Evolutionary conservation across 257 asterid genomes (phyloP).

Genomic region (Asclepias syriaca): DNA sequence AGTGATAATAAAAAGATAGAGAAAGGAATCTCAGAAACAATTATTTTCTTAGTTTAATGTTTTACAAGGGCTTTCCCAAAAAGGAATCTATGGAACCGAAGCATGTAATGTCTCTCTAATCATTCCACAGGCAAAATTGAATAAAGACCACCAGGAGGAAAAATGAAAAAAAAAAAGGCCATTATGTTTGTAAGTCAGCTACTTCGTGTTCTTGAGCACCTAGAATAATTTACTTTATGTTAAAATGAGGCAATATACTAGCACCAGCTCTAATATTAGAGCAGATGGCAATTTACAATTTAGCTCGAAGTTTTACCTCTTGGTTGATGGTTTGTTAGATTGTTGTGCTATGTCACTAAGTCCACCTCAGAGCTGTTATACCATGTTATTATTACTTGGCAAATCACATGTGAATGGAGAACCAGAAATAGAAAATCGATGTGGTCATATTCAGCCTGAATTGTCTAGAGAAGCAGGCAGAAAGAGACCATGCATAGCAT

Average conservation of each 20-base stretch:
- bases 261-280: too few species aligned
- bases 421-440: neutral
- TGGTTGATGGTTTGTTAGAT: too few species aligned
- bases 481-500: neutral
- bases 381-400: neutral
- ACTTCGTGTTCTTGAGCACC: neutral
- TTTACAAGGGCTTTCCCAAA: neutral
- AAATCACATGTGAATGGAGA: neutral
- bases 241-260: too few species aligned
- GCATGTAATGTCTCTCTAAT: neutral
- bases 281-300: too few species aligned
- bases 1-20: neutral
- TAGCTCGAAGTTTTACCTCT: too few species aligned
- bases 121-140: neutral
- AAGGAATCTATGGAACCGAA: neutral
- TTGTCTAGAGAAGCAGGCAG: neutral
- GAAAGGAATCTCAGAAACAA: neutral
- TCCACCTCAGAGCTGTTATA: too few species aligned
- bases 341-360: too few species aligned
- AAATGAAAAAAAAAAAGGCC: neutral
- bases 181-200: neutral
- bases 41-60: neutral
- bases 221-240: neutral
- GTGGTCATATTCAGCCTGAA: neutral
- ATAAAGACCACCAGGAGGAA: neutral